These are phyloP conservation scores for Sporothrix phasma DNA, from an alignment of 2,329 filamentous ascomycete genomes.

Conservation along the genomic window DNA sequence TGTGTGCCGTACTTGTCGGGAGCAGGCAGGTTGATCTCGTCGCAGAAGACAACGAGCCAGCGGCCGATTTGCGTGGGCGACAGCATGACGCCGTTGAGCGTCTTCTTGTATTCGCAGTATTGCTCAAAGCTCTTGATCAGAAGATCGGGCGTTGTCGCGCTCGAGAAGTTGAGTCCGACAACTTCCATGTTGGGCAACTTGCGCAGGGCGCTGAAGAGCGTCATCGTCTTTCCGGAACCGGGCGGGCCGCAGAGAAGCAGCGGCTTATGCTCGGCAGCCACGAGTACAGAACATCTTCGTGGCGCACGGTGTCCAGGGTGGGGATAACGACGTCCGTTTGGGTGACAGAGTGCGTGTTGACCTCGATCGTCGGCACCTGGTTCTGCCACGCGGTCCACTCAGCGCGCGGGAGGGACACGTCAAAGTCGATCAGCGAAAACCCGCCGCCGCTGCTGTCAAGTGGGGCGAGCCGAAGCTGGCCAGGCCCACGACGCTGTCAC, in stretches of 20 bases:
- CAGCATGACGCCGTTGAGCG: conserved; percentile 87
- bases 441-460: conserved; percentile 54
- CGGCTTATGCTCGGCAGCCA: conserved; percentile 99
- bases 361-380: conserved; percentile 86
- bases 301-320: conserved; percentile 90
- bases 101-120: conserved; percentile 99
- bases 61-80: conserved; percentile 93
- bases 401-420: conserved; percentile 74
- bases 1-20: conserved; percentile 97
- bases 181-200: conserved; percentile 99
- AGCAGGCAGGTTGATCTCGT: conserved; percentile 97
- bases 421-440: conserved; percentile 82
- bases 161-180: conserved; percentile 98
- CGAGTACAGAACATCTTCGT: conserved; percentile 98
- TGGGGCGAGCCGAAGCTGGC: conserved; percentile 80
- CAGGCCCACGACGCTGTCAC: conserved; percentile 71
- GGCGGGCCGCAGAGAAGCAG: conserved; percentile 92
- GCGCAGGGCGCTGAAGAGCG: conserved; percentile 89
- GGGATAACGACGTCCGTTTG: conserved; percentile 98
- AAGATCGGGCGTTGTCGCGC: conserved; percentile 92
- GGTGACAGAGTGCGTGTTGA: conserved; percentile 96
- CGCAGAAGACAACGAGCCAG: conserved; percentile 98
- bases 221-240: conserved; percentile 99
- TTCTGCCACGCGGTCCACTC: conserved; percentile 93
- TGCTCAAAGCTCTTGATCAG: conserved; percentile 99